A percentile compares a stretch with the other conserved stretches of the same genome.
Conservation (phyloP, 2,329 filamentous ascomycete species). For the Nakataea oryzae region DNA sequence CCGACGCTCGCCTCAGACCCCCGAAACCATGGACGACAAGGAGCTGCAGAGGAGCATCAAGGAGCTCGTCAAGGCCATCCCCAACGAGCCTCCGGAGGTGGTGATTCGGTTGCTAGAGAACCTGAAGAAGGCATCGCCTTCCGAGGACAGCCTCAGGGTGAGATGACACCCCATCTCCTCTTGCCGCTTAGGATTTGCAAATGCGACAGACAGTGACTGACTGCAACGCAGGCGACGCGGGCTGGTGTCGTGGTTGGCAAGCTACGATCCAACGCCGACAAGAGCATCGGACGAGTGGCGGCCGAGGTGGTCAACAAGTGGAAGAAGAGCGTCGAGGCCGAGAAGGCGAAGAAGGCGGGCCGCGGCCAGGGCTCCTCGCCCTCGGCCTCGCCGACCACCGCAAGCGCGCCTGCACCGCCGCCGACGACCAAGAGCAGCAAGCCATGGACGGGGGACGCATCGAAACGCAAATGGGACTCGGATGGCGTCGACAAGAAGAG, state of each 20-base stretch:
- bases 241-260: constrained; percentile 87
- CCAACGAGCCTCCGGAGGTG: constrained; percentile 63
- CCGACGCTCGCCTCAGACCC: neutral
- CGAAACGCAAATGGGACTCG: constrained; percentile 72
- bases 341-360: constrained; percentile 35
- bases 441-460: constrained; percentile 47
- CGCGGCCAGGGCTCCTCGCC: constrained; percentile 18
- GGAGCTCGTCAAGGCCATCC: constrained; percentile 70
- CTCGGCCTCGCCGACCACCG: constrained; percentile 25
- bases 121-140: constrained; percentile 70
- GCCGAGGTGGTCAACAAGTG: constrained; percentile 79
- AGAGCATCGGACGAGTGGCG: constrained; percentile 68
- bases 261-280: constrained; percentile 64
- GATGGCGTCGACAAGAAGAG: constrained; percentile 71
- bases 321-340: constrained; percentile 66
- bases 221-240: constrained; percentile 56
- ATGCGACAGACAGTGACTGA: neutral
- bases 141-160: constrained; percentile 80
- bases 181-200: neutral
- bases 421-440: constrained; percentile 46
- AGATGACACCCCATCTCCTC: neutral
- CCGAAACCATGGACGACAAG: constrained; percentile 59
- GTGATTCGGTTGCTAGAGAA: constrained; percentile 66
- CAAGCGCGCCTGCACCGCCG: constrained; percentile 39
- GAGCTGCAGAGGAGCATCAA: constrained; percentile 70